Percentiles rank a stretch among this genome's conserved stretches.
phyloP scores from a whole-genome alignment of 768 basidiomycete species.

The Chalciporus pseudorubinellus region DNA sequence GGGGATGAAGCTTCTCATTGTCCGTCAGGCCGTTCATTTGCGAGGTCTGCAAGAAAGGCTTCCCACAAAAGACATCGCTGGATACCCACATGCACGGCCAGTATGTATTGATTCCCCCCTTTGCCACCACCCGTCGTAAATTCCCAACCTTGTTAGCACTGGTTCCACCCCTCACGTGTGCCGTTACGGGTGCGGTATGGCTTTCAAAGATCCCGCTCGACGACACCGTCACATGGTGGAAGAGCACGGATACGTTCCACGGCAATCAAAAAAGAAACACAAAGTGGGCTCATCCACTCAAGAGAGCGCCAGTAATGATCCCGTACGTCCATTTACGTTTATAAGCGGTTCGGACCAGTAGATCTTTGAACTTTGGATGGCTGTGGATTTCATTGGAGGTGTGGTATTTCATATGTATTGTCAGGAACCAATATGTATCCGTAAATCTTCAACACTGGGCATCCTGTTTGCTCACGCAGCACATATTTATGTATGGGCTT shows the following conservation, averaged over 20 bases:
- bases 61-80: conserved; percentile 58
- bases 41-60: conserved; percentile 49
- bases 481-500: conserved; percentile 18
- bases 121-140: not conserved
- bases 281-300: conserved; percentile 33
- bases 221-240: conserved; percentile 58
- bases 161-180: conserved; percentile 55
- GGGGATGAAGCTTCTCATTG: conserved; percentile 13
- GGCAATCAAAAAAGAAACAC: conserved; percentile 44
- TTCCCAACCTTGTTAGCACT: conserved; percentile 40
- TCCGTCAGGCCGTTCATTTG: conserved; percentile 49
- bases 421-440: conserved; percentile 23
- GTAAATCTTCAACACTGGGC: conserved; percentile 15
- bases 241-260: conserved; percentile 50
- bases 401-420: conserved; percentile 24
- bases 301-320: conserved; percentile 21
- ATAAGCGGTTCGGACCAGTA: conserved; percentile 29
- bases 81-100: conserved; percentile 57
- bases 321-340: conserved; percentile 34
- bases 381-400: conserved; percentile 5
- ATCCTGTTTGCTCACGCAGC: conserved; percentile 2
- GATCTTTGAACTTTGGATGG: conserved; percentile 2
- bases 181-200: conserved; percentile 46
- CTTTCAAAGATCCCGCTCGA: conserved; percentile 65
- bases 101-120: conserved; percentile 31